Conservation (phyloP, 495 filamentous ascomycete species). For the Xeromyces bisporus region DNA sequence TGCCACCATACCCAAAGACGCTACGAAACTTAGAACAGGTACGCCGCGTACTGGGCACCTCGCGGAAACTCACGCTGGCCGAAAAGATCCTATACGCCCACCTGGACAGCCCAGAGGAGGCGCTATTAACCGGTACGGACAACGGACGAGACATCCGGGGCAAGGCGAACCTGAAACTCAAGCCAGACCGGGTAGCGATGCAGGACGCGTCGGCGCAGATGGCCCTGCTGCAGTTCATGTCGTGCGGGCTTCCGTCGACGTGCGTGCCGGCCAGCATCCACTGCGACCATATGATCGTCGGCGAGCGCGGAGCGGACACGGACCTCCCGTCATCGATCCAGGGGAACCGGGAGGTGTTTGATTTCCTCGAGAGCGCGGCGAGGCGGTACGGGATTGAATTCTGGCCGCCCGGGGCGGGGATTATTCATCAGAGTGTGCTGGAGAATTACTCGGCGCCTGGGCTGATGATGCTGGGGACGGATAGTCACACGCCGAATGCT, state of each 20-base stretch:
- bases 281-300: conserved; percentile 98
- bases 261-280: conserved; percentile 97
- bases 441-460: conserved; percentile 98
- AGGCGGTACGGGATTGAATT: conserved; percentile 98
- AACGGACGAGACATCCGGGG: conserved; percentile 70
- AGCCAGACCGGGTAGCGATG: conserved; percentile 96
- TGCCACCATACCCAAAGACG: conserved; percentile 49
- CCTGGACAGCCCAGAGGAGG: conserved; percentile 45
- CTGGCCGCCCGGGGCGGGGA: conserved; percentile 96
- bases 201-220: conserved; percentile 98
- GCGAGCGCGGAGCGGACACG: conserved; percentile 70
- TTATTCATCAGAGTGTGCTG: conserved; percentile 95
- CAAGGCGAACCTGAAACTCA: conserved; percentile 86
- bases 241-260: conserved; percentile 73
- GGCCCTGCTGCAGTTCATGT: conserved; percentile 97
- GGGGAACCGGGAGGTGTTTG: conserved; percentile 92
- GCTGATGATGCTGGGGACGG: conserved; percentile 98
- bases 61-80: conserved; percentile 62
- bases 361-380: conserved; percentile 86
- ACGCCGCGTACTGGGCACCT: conserved; percentile 49
- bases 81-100: conserved; percentile 98
- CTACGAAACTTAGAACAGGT: conserved; percentile 43
- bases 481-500: conserved; percentile 94
- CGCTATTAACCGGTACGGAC: conserved; percentile 9
- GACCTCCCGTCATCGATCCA: conserved; percentile 76